phyloP scores from a whole-genome alignment of 306 rosid species.

The Heteromeles arbutifolia region DNA sequence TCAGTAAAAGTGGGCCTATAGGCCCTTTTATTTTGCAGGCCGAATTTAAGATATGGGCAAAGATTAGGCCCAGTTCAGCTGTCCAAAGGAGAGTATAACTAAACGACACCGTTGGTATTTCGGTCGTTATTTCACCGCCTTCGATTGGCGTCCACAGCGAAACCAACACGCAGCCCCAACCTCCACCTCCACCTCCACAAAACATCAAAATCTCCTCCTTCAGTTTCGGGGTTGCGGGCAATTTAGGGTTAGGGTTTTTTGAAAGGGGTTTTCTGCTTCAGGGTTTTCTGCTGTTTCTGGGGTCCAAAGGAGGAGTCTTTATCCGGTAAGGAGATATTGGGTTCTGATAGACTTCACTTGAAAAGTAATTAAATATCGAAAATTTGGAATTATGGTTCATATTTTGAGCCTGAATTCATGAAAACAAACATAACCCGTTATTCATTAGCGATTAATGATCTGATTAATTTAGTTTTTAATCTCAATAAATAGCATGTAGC shows the following conservation, averaged over 20 bases:
- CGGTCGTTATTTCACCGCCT: not conserved
- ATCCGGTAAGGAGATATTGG: not conserved
- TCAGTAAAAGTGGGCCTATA: no score
- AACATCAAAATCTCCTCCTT: not conserved
- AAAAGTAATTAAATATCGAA: not conserved
- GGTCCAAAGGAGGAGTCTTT: constrained; percentile 8
- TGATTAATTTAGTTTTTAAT: not conserved
- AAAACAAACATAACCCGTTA: not conserved
- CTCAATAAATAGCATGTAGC: not conserved
- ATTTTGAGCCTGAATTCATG: not conserved
- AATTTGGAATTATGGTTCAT: not conserved
- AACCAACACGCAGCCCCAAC: not conserved
- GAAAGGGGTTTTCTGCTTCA: not conserved
- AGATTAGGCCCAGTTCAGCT: not conserved
- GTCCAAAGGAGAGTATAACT: not conserved
- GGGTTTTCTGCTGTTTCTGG: not conserved
- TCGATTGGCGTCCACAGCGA: not conserved
- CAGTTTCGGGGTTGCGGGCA: not conserved
- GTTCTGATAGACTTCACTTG: not conserved
- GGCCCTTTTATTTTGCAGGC: not conserved
- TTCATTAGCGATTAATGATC: not conserved
- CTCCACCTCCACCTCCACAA: not conserved
- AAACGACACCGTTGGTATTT: not conserved
- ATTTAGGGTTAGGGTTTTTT: not conserved
- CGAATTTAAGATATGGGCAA: not conserved